Evolutionary conservation across 805 yeast species (phyloP).

Genomic region (Saccharomycopsis olivae): DNA sequence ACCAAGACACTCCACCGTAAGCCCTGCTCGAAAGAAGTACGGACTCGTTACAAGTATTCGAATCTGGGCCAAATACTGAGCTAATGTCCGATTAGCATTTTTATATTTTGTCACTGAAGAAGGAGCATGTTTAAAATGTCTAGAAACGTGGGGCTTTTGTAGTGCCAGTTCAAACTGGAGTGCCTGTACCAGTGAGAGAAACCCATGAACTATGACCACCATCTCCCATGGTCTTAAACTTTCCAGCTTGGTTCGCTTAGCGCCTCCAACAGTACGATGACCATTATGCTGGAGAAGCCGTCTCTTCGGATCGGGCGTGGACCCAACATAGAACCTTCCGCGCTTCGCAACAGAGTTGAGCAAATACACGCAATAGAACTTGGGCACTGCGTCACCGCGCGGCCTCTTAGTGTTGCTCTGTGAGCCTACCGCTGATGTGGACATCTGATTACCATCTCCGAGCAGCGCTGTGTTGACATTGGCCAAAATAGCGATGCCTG

Average conservation of each 20-base stretch:
- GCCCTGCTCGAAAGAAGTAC: no score
- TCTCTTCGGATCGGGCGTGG: conserved; percentile 65
- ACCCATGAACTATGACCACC: conserved; percentile 54
- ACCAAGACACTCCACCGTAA: no score
- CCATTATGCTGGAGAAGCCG: conserved; percentile 78
- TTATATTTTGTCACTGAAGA: no score
- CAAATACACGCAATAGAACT: conserved; percentile 62
- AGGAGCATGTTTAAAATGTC: conserved; percentile 53
- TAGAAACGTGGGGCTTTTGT: conserved; percentile 61
- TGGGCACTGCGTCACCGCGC: conserved; percentile 24
- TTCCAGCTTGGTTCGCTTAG: conserved; percentile 47
- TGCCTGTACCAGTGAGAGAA: conserved; percentile 59
- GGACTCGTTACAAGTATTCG: no score
- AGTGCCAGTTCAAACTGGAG: conserved; percentile 79
- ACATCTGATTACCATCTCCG: no score
- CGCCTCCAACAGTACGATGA: conserved; percentile 56
- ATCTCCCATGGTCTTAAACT: conserved; percentile 70
- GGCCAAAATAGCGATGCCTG: no score
- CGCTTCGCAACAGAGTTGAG: conserved; percentile 49
- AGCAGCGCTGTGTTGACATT: no score
- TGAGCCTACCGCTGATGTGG: no score
- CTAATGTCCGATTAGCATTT: no score
- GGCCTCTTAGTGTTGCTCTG: neutral
- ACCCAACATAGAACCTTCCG: conserved; percentile 62
- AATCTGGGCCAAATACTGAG: no score